A percentile compares a stretch with the other conserved stretches of the same genome.
Evolutionary conservation across 139 green algal genomes (phyloP).

Genomic region (Closterium sp.): DNA sequence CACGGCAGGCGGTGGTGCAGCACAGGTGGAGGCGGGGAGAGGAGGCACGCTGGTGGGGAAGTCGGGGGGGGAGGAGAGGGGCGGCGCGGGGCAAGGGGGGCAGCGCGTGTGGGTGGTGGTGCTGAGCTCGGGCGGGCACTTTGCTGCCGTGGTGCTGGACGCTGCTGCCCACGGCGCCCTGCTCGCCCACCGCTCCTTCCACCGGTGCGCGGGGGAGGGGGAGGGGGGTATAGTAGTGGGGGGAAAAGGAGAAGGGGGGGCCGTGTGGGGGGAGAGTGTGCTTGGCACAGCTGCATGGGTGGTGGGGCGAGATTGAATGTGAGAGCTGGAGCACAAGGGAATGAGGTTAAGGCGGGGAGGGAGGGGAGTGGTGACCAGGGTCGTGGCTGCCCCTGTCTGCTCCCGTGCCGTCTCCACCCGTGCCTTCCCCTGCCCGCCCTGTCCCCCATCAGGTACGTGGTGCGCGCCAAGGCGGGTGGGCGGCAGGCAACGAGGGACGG

Average conservation of each 20-base stretch:
- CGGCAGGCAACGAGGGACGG: constrained; percentile 85
- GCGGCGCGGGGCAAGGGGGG: no score
- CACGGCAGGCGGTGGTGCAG: neutral
- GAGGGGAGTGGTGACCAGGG: no score
- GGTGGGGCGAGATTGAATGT: neutral
- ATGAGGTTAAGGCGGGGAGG: neutral
- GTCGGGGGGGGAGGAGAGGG: neutral
- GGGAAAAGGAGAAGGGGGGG: neutral
- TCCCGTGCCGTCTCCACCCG: neutral
- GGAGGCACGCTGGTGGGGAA: neutral
- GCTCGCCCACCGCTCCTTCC: constrained; percentile 28
- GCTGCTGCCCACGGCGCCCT: neutral
- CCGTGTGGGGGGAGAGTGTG: neutral
- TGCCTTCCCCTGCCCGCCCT: neutral
- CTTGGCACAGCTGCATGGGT: neutral
- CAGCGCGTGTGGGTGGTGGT: constrained; percentile 19
- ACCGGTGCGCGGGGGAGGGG: constrained; percentile 14
- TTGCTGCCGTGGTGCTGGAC: constrained; percentile 29
- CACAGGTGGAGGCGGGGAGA: neutral
- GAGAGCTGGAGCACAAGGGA: neutral
- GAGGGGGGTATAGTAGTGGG: no score
- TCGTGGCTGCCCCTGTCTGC: no score
- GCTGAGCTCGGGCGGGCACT: constrained; percentile 29
- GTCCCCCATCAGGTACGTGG: constrained; percentile 68
- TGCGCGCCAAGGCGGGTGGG: constrained; percentile 84